Conservation (phyloP, 1,139 yeast species). For the Blastobotrys malaysiensis region DNA sequence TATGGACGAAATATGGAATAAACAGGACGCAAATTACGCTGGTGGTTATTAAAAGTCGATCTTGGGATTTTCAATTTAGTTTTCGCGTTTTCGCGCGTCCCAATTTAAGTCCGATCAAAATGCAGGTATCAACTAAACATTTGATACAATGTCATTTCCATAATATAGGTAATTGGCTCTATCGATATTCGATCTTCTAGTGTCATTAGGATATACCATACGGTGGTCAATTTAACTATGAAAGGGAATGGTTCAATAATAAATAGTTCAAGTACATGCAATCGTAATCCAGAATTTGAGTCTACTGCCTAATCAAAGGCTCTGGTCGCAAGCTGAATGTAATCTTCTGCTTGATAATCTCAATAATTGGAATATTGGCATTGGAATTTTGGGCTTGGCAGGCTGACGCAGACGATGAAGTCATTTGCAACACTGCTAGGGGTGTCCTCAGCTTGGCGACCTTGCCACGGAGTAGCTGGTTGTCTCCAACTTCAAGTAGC, state of each 20-base stretch:
- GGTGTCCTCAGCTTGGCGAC: conserved; percentile 32
- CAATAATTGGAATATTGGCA: conserved; percentile 26
- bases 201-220: too few species aligned
- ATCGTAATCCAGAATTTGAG: not conserved
- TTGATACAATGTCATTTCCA: too few species aligned
- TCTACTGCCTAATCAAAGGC: conserved; percentile 17
- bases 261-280: not conserved
- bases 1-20: too few species aligned
- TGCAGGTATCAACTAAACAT: too few species aligned
- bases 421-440: conserved; percentile 29
- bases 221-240: too few species aligned
- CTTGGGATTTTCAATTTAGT: not conserved
- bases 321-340: conserved; percentile 34
- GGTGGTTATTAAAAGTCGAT: too few species aligned
- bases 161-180: too few species aligned
- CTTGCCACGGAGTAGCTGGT: conserved; percentile 34
- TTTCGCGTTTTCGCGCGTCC: not conserved
- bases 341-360: conserved; percentile 30
- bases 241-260: too few species aligned
- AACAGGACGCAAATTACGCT: too few species aligned
- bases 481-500: conserved; percentile 29
- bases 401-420: conserved; percentile 2
- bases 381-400: conserved; percentile 13
- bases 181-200: too few species aligned
- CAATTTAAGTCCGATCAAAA: not conserved